A percentile compares a stretch with the other conserved stretches of the same genome.
These are phyloP conservation scores for Xylariaceae sp. DNA, from an alignment of 2,329 filamentous ascomycete species.

Conservation along the genomic window DNA sequence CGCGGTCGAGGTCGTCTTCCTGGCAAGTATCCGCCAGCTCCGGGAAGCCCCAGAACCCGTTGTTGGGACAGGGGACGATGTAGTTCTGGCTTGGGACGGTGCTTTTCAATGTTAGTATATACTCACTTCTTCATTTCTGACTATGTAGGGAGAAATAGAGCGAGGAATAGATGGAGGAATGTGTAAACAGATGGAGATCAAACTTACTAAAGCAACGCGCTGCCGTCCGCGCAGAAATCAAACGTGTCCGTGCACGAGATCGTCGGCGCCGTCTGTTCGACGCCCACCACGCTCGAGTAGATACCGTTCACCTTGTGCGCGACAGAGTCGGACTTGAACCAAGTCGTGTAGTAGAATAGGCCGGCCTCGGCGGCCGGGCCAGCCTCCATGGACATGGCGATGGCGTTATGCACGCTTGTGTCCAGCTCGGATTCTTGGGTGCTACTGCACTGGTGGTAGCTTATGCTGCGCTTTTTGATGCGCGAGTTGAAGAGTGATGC, in stretches of 20 bases:
- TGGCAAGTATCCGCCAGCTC: conserved; percentile 13
- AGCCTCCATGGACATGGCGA: conserved; percentile 15
- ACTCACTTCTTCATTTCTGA: no score
- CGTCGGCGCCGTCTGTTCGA: conserved; percentile 19
- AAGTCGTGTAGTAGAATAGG: conserved; percentile 19
- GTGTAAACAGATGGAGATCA: background rate
- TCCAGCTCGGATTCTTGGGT: conserved; percentile 15
- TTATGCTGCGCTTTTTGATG: conserved; percentile 19
- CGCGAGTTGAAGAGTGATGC: conserved; percentile 18
- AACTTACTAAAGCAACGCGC: conserved; percentile 19
- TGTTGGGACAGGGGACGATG: conserved; percentile 17
- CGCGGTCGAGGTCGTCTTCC: conserved; percentile 21
- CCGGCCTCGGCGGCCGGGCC: conserved; percentile 8
- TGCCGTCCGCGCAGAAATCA: conserved; percentile 14
- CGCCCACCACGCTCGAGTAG: conserved; percentile 16
- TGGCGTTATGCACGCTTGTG: conserved; percentile 16
- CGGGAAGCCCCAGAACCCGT: conserved; percentile 17
- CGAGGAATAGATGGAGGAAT: no score
- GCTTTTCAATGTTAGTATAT: conserved; percentile 6
- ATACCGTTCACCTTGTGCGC: conserved; percentile 14
- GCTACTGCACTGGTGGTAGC: conserved; percentile 15
- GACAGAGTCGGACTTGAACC: conserved; percentile 19
- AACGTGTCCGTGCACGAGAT: conserved; percentile 20
- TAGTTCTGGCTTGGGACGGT: conserved; percentile 17
- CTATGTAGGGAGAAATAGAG: no score